Conservation (phyloP, 1,284 basidiomycete species). For the Bjerkandera adusta region DNA sequence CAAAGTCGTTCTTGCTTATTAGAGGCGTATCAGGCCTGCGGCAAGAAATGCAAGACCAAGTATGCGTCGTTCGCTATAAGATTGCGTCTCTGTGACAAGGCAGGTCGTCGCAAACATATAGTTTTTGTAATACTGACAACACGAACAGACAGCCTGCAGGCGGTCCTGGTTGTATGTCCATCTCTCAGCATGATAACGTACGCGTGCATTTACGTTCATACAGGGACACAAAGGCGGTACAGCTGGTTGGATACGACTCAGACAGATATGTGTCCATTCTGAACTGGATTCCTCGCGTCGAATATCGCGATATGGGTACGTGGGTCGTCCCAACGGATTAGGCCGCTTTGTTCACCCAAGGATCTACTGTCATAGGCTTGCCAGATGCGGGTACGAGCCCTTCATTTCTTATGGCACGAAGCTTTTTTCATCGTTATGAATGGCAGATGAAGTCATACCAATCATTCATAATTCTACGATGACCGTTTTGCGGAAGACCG, state of each 20-base stretch:
- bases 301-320: conserved; percentile 4
- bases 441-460: no score
- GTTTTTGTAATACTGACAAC: background rate
- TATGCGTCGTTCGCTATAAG: conserved; percentile 24
- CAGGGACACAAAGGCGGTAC: background rate
- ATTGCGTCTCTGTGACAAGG: conserved; percentile 21
- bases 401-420: no score
- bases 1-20: background rate
- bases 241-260: background rate
- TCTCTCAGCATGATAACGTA: no score
- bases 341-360: no score
- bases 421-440: no score
- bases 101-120: conserved; percentile 5
- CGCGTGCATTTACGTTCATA: background rate
- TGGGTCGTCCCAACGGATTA: no score
- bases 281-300: conserved; percentile 6
- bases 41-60: conserved; percentile 15
- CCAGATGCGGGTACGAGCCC: no score
- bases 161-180: conserved; percentile 1
- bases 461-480: no score
- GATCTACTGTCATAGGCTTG: no score
- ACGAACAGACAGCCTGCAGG: background rate
- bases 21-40: conserved; percentile 34
- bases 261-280: background rate
- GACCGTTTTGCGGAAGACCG: conserved; percentile 12